Percentiles rank a stretch among this genome's conserved stretches.
These are phyloP conservation scores for Phaffia australis DNA, from an alignment of 768 basidiomycete genomes.

Conservation along the genomic window DNA sequence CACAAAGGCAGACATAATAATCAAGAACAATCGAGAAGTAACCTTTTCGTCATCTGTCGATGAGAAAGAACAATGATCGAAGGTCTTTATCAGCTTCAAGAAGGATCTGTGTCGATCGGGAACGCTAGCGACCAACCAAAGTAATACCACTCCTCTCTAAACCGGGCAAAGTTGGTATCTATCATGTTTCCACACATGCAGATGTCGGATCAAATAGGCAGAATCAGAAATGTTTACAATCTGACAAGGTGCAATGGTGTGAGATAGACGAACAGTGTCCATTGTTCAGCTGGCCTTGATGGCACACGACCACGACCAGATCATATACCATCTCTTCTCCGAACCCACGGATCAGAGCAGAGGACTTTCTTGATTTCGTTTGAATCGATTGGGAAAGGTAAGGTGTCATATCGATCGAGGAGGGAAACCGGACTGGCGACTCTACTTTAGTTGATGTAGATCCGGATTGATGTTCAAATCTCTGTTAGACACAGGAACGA, in stretches of 20 bases:
- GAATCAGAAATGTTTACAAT: neutral
- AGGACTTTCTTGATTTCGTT: conserved; percentile 43
- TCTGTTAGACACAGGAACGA: conserved; percentile 43
- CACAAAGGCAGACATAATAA: conserved; percentile 7
- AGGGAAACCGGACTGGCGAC: conserved; percentile 66
- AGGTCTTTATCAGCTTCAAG: too few species aligned
- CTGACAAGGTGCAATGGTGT: too few species aligned
- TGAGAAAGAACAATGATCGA: neutral
- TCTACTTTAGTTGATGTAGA: conserved; percentile 66
- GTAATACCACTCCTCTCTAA: conserved; percentile 78
- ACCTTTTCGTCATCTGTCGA: conserved; percentile 21
- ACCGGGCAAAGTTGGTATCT: conserved; percentile 71
- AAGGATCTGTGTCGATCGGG: neutral
- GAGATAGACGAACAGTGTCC: conserved; percentile 53
- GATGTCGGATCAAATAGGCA: neutral
- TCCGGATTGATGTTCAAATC: conserved; percentile 68
- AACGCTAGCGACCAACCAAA: neutral
- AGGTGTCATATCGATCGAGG: conserved; percentile 74
- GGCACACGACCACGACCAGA: conserved; percentile 83
- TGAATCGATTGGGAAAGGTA: conserved; percentile 49
- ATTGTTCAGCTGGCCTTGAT: conserved; percentile 87
- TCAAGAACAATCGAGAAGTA: conserved; percentile 14
- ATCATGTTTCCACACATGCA: neutral
- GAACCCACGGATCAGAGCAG: conserved; percentile 25
- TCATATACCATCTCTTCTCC: conserved; percentile 59